Base-by-base conservation (phyloP, 2,329 filamentous ascomycete genomes). In the Kalaharituber pfeilii region DNA sequence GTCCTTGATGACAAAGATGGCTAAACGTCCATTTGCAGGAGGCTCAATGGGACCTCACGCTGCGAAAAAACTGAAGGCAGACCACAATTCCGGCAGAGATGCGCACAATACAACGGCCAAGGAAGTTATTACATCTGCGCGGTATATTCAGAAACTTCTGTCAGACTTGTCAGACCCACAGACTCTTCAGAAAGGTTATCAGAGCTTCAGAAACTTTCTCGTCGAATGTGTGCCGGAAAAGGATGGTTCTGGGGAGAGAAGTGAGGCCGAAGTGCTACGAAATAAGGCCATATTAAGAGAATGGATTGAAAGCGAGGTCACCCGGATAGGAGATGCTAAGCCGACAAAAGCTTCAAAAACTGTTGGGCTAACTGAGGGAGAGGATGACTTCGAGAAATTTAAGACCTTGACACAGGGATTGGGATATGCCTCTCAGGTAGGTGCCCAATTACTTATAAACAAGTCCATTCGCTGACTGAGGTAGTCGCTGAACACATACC, bases 331-430 rank as follows among this genome's bases (percentile, higher is more conserved):
- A 84, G 61, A 89, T 82, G 65, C 76, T 89, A 79, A 49, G 68
- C 71, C 6, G 69, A 74, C 53, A 74, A 72, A 61, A 74, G 76
- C n/a, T n/a, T n/a, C n/a, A n/a, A n/a, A n/a, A n/a, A n/a, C n/a
- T n/a, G n/a, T n/a, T 29, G 24, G 18, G 52, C 51, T 53, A 22
- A 56, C 20, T 52, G 57, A 53, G 27, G 49, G 47, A 8, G 18
- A 59, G 3, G 68, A 60, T 39, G 77, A 52, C 72, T 76, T 5
- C 72, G 81, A 24, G 86, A 81, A 62, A 76, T 96, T 27, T 71
- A 76, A 1, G 86, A 94, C 63, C 71, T 96, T 36, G 84, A 13
- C 93, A 69, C 84, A 93, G 63, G 86, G 81, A 56, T 96, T 89
- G 89, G 80, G 79, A 49, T 87, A 84, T 70, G 87, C 84, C 3